Conservation (phyloP, 2,329 filamentous ascomycete species). For the Alternaria sp. region DNA sequence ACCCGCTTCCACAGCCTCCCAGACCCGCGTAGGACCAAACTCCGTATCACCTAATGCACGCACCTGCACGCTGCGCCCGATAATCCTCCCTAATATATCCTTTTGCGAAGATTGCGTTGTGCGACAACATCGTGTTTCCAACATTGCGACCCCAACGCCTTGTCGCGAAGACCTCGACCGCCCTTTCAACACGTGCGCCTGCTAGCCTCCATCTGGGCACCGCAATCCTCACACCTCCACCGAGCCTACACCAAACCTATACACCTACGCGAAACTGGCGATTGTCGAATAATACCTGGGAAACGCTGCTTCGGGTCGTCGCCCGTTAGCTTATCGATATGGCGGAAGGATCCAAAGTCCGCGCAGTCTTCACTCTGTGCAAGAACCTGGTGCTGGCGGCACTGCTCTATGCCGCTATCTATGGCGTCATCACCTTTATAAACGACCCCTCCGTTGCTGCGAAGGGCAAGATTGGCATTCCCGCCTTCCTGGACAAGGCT, state of each 20-base stretch:
- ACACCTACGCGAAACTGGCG: constrained; percentile 13
- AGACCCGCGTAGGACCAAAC: neutral
- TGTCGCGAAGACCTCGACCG: neutral
- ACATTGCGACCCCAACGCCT: neutral
- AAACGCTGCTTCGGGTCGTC: constrained; percentile 20
- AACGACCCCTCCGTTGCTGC: constrained; percentile 49
- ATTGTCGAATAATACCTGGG: constrained; percentile 5
- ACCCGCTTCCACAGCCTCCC: constrained; percentile 1
- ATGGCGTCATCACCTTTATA: constrained; percentile 50
- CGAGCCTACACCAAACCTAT: neutral
- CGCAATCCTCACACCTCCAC: neutral
- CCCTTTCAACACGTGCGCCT: neutral
- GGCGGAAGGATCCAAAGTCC: constrained; percentile 42
- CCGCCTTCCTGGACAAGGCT: constrained; percentile 50
- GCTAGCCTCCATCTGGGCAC: neutral
- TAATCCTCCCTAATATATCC: constrained; percentile 1
- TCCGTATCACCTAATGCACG: neutral
- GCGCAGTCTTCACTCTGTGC: constrained; percentile 46
- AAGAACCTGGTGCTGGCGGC: constrained; percentile 53
- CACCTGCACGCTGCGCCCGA: neutral
- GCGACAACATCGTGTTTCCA: constrained; percentile 1
- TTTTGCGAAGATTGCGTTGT: neutral
- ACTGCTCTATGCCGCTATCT: constrained; percentile 51
- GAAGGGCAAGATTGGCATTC: constrained; percentile 51
- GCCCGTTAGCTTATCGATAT: constrained; percentile 32